Conservation (phyloP, 805 yeast genomes). For the Saccharomycopsis oosterbeekiorum region DNA sequence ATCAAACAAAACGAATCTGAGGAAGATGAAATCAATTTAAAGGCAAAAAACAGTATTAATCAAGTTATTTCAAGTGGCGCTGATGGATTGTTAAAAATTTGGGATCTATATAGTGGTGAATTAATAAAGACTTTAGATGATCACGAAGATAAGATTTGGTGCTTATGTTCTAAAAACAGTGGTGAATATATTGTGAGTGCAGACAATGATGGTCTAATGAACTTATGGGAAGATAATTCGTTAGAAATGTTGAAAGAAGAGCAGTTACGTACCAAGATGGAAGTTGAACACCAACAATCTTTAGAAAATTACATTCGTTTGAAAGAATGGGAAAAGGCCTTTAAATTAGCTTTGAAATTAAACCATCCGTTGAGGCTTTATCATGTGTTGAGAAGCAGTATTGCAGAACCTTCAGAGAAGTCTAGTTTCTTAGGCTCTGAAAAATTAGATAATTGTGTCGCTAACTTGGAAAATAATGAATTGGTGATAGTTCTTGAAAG, state of each 20-base stretch:
- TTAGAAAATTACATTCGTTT: constrained; percentile 61
- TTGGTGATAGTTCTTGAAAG: constrained; percentile 55
- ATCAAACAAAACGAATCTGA: constrained; percentile 29
- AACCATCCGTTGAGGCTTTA: constrained; percentile 87
- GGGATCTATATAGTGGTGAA: constrained; percentile 77
- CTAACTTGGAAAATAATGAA: constrained; percentile 48
- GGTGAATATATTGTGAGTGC: constrained; percentile 72
- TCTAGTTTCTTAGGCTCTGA: constrained; percentile 43
- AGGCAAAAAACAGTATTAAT: constrained; percentile 6
- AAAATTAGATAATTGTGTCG: constrained; percentile 52
- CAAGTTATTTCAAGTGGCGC: constrained; percentile 60
- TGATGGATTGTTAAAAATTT: constrained; percentile 85
- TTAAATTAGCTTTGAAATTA: constrained; percentile 70
- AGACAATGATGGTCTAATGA: constrained; percentile 90
- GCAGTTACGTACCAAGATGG: constrained; percentile 42
- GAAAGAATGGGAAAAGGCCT: constrained; percentile 83
- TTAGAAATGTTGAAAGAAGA: constrained; percentile 39
- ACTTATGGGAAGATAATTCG: constrained; percentile 83
- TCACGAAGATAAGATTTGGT: constrained; percentile 94
- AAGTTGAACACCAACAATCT: constrained; percentile 82
- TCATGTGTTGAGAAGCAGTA: constrained; percentile 50
- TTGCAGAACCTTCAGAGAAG: constrained; percentile 27
- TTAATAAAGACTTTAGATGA: constrained; percentile 75
- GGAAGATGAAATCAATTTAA: constrained; percentile 1
- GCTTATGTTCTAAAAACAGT: constrained; percentile 47